Base-by-base conservation (phyloP, 2,329 filamentous ascomycete genomes). In the Fusarium chuoi region DNA sequence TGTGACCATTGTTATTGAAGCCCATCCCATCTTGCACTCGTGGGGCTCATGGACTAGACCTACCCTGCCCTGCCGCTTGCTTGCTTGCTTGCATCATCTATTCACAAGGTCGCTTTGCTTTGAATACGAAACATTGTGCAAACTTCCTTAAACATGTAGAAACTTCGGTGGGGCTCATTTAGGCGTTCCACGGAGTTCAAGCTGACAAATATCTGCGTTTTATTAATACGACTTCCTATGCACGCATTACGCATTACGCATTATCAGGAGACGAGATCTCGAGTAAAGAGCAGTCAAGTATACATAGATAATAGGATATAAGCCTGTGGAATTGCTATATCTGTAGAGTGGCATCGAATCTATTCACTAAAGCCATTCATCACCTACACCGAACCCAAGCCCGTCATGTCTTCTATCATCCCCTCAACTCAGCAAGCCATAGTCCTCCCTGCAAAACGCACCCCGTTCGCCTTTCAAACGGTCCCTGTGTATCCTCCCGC, bases 401-500 rank as follows among this genome's bases (percentile, higher is more conserved):
- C 12, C 22, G 10, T 51, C 39, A 56, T n/a, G 56, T 71, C 65
- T 62, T 64, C 79, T 30, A 30, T 7, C 39, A 83, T 91, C 24
- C 92, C 91, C 11, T 87, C 89, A 73, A 90, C 89, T 15, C 92
- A 88, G 83, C 90, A 89, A 77, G 90, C 89, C 12, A 89, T 90
- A 63, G 84, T 90, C 62, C 85, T 93, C 72, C 86, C 89, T 51
- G 85, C 85, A 61, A 81, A 83, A 22, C 85, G 86, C 62, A 82
- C 82, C 6, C 87, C 89, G 0, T 83, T 92, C 66, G 81, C 81
- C 10, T 83, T 92, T 65, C 87, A 90, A 77, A 86, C 92, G 5
- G 75, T 89, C 8, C 78, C 78, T 8, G 76, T 79, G 22, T 44
- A 78, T 41, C 58, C 78, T 10, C 86, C 86, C 0, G 67, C 73